Base-by-base conservation (phyloP, 2,329 filamentous ascomycete genomes). In the Curvularia sp. region DNA sequence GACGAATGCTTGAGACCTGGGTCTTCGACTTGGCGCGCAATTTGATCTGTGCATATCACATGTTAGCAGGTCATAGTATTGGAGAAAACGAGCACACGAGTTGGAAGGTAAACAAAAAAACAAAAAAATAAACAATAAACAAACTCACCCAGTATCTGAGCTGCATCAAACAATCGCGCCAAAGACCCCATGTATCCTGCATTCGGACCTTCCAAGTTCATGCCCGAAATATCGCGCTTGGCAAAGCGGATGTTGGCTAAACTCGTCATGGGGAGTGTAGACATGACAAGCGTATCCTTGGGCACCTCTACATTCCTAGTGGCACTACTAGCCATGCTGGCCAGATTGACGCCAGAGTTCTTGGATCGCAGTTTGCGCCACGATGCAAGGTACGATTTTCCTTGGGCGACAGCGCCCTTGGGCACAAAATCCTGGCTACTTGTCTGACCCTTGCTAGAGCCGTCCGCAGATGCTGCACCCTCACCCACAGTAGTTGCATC, bases 21-120 rank as follows among this genome's bases (percentile, higher is more conserved):
- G 73, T 98, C 94, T 74, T 97, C 94, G 46, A 97, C 93, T 81
- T 97, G 94, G 65, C 94, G 90, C 52, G 93, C 92, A 76, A 98
- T 94, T 86, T 96, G 92, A 82, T 97, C 93, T 96, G 69, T 38
- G 15, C n/a, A 5, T 39, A 3, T n/a, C 36, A 39, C n/a, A 39
- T 41, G 19, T 41, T 41, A 32, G 30, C 12, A 32, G 9, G 10
- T 4, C 30, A 3, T 32, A 12, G 3, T 32, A 10, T 32, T 13
- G 12, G 12, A 13, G 12, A 3, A 5, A 32, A 13, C 2, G 12
- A 13, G 5, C n/a, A n/a, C n/a, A n/a, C n/a, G 5, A 10, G 10
- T 42, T 5, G 21, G 6, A 13, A 42, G 23, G 38, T 3, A 50
- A 27, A 36, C 28, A 1, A 27, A 10, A 3, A 27, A 36, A 34